Conservation (phyloP, 1,139 yeast genomes). For the Lodderomyces elongisporus region DNA sequence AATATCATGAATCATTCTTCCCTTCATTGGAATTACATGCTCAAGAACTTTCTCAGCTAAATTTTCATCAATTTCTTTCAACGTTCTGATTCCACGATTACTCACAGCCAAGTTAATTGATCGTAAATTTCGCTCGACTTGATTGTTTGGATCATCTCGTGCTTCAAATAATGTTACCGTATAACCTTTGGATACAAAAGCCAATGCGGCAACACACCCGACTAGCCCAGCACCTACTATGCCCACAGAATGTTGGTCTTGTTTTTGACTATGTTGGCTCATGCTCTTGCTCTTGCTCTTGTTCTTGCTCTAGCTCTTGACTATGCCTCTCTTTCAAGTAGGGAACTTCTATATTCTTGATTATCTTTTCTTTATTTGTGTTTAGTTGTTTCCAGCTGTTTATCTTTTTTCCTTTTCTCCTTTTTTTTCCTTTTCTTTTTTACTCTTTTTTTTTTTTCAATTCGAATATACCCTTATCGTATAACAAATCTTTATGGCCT, state of each 20-base stretch:
- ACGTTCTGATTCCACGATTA: constrained; percentile 71
- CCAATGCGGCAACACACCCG: constrained; percentile 82
- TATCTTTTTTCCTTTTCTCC: too few species aligned
- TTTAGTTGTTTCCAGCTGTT: too few species aligned
- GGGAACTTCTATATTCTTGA: not conserved
- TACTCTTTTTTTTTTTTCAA: too few species aligned
- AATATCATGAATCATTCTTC: constrained; percentile 80
- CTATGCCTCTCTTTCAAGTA: too few species aligned
- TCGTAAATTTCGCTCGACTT: constrained; percentile 35
- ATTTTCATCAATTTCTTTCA: constrained; percentile 54
- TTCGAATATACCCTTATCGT: too few species aligned
- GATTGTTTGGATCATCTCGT: constrained; percentile 34
- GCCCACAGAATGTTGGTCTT: too few species aligned
- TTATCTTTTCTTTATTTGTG: too few species aligned
- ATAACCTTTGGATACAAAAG: constrained; percentile 69
- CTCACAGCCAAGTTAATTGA: constrained; percentile 88
- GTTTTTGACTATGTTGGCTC: too few species aligned
- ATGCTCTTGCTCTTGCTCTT: too few species aligned
- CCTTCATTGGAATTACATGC: constrained; percentile 76
- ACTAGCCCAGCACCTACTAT: constrained; percentile 85
- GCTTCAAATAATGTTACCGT: constrained; percentile 67
- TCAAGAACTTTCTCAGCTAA: constrained; percentile 54
- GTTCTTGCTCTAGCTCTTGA: too few species aligned
- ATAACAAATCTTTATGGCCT: too few species aligned
- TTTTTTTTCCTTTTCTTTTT: too few species aligned